phyloP scores from a whole-genome alignment of 1,139 yeast genomes.

The Suhomyces panamericanus region DNA sequence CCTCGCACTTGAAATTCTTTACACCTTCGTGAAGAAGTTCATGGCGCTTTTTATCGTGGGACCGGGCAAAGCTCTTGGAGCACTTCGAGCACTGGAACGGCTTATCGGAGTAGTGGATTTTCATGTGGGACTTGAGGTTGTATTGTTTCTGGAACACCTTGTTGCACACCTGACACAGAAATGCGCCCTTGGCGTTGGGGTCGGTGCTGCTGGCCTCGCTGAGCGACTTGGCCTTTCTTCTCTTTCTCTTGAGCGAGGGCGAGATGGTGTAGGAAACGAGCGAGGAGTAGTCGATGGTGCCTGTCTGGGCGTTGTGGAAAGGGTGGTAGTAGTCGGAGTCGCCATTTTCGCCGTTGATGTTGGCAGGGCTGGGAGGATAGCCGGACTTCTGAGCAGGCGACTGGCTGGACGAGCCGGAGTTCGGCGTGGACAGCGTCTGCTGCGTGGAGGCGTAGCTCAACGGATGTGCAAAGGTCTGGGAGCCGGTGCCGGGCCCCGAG shows the following conservation, averaged over 20 bases:
- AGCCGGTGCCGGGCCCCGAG: slow-evolving; percentile 1
- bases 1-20: slow-evolving; percentile 57
- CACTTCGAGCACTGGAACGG: slow-evolving; percentile 54
- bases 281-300: slow-evolving; percentile 37
- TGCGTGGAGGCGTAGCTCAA: slow-evolving; percentile 1
- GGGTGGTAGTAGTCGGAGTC: slow-evolving; percentile 4
- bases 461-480: slow-evolving; percentile 1
- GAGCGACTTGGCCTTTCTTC: slow-evolving; percentile 22
- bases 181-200: slow-evolving; percentile 17
- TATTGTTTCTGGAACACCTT: slow-evolving; percentile 56
- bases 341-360: neutral
- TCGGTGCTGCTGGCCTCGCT: slow-evolving; percentile 5
- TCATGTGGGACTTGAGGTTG: slow-evolving; percentile 56
- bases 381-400: slow-evolving; percentile 8
- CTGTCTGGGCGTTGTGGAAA: slow-evolving; percentile 6
- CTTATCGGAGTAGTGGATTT: slow-evolving; percentile 56
- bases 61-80: slow-evolving; percentile 52
- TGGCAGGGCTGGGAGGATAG: slow-evolving; percentile 9
- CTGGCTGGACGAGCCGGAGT: slow-evolving; percentile 5
- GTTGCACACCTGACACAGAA: slow-evolving; percentile 49
- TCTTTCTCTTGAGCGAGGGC: slow-evolving; percentile 37
- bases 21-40: slow-evolving; percentile 55
- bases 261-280: slow-evolving; percentile 40
- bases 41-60: slow-evolving; percentile 59
- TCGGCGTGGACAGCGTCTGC: slow-evolving; percentile 2